Conservation (phyloP, 345 rosid species). For the Lagerstroemia speciosa region DNA sequence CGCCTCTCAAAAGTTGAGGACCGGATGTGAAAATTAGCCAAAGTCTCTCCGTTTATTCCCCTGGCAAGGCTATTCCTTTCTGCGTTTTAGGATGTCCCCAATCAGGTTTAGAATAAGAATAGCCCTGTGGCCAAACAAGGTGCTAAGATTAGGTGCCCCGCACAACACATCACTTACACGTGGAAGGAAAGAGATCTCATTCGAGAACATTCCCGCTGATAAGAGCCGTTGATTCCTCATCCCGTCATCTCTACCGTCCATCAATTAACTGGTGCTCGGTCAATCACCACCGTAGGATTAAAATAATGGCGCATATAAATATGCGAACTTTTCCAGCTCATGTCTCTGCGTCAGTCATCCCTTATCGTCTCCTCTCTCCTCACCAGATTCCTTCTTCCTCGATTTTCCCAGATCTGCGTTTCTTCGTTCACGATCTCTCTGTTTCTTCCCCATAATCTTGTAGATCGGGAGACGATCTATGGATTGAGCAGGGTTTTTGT, state of each 20-base stretch:
- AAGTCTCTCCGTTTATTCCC: background rate
- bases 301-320: background rate
- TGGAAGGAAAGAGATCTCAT: background rate
- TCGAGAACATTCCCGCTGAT: conserved; percentile 8
- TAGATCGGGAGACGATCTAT: background rate
- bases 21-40: background rate
- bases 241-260: conserved; percentile 5
- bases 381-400: background rate
- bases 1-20: background rate
- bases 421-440: background rate
- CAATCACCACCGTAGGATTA: conserved; percentile 10
- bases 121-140: conserved; percentile 1
- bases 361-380: background rate
- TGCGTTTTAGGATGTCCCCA: background rate
- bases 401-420: background rate
- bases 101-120: background rate
- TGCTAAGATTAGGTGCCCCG: background rate
- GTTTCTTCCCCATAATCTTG: background rate
- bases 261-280: background rate
- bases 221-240: background rate
- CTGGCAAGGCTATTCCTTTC: background rate
- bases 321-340: background rate
- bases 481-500: background rate
- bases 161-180: background rate
- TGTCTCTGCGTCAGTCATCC: background rate